Evolutionary conservation across 2,329 filamentous ascomycete genomes (phyloP).

Genomic region (Fusarium sp.): DNA sequence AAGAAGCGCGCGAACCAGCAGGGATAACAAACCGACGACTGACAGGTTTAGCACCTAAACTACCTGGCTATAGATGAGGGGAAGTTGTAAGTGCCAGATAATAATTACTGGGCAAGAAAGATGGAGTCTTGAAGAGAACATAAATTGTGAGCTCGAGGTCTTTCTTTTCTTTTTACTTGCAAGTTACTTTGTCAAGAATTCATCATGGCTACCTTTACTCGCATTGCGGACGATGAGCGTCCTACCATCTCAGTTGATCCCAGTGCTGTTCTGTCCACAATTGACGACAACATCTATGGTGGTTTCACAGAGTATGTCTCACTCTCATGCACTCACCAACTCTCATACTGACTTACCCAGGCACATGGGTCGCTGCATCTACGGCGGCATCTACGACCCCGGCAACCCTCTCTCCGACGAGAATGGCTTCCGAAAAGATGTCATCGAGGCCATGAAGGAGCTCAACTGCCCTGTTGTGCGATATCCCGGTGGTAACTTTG

Average conservation of each 20-base stretch:
- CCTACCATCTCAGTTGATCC: constrained; percentile 75
- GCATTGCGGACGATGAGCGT: constrained; percentile 68
- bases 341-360: constrained; percentile 53
- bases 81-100: constrained; percentile 3
- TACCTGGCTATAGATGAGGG: not conserved
- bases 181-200: too few species aligned
- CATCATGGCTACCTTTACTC: constrained; percentile 81
- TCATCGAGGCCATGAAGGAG: constrained; percentile 77
- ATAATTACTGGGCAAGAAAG: not conserved
- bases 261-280: constrained; percentile 73
- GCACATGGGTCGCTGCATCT: constrained; percentile 91
- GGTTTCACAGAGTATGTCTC: constrained; percentile 81
- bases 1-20: constrained; percentile 15
- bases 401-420: constrained; percentile 77
- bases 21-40: not conserved
- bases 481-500: constrained; percentile 87
- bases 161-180: too few species aligned
- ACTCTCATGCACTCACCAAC: too few species aligned
- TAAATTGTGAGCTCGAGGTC: constrained; percentile 12
- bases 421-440: constrained; percentile 82
- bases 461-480: constrained; percentile 80
- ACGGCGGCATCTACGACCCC: constrained; percentile 86
- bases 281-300: constrained; percentile 84
- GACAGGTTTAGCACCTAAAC: not conserved
- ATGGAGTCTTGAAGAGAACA: constrained; percentile 1